Percentiles rank a stretch among this genome's conserved stretches.
Evolutionary conservation across 2,329 filamentous ascomycete genomes (phyloP).

Genomic region (Elsinoe perseae): DNA sequence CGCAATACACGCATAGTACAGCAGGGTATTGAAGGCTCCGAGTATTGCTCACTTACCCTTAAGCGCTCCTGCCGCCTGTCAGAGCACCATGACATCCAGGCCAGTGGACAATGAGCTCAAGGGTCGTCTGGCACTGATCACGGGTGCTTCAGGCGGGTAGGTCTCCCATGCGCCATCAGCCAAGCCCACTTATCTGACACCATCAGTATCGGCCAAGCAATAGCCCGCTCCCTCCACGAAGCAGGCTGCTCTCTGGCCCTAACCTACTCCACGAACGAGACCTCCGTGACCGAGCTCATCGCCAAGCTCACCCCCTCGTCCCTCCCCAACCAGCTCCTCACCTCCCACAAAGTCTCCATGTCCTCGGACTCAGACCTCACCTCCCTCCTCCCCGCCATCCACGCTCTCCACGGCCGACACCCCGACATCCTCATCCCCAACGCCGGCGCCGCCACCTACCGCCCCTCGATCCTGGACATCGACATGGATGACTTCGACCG

Average conservation of each 20-base stretch:
- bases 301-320: conserved; percentile 21
- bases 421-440: conserved; percentile 61
- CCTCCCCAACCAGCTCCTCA: conserved; percentile 30
- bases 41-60: too few species aligned
- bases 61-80: too few species aligned
- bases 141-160: conserved; percentile 55
- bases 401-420: conserved; percentile 45
- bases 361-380: conserved; percentile 46
- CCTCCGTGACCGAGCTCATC: conserved; percentile 40
- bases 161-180: neutral
- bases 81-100: neutral
- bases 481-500: conserved; percentile 32
- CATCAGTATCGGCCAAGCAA: conserved; percentile 52
- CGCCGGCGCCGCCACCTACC: conserved; percentile 31
- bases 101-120: conserved; percentile 34
- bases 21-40: too few species aligned
- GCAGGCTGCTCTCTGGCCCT: conserved; percentile 50
- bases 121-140: conserved; percentile 51
- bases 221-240: conserved; percentile 48
- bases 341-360: conserved; percentile 53
- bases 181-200: neutral
- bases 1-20: too few species aligned
- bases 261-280: conserved; percentile 49
- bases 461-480: conserved; percentile 27
- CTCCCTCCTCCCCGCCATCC: conserved; percentile 48